Base-by-base conservation (phyloP, 805 yeast genomes). In the Sugiyamaella floridensis region DNA sequence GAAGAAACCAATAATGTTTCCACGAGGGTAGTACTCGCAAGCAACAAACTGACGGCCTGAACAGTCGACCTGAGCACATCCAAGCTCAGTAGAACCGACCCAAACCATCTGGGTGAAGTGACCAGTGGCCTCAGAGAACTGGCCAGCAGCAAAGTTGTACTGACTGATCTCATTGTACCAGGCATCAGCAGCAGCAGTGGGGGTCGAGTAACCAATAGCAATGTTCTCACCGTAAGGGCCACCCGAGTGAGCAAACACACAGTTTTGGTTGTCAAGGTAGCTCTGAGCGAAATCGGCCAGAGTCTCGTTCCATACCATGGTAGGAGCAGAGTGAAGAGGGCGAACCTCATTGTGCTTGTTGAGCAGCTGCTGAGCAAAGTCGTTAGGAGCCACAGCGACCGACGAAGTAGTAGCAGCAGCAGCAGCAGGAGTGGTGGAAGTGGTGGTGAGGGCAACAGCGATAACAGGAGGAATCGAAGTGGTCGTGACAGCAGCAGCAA, bases 51-150 rank as follows among this genome's bases (percentile, higher is more conserved):
- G 80, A 63, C 72, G 71, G 55, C 69, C 70, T 47, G 67, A 61
- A 71, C 96, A 86, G 58, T 75, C 66, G 63, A 80, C 82, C 67
- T 74, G 71, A 50, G 85, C 93, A 71, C 96, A 87, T 16, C 95
- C 96, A 14, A 87, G 52, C 57, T 73, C 66, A 9, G 81, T 73
- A 29, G 87, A 72, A 26, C 71, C 66, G 58, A 74, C 76, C 96
- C 96, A 87, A 32, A 87, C 79, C 45, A 87, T 71, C 67, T 86
- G 93, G 18, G 95, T 85, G 70, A 86, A 88, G 68, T 88, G 96
- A 47, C 92, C 92, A 44, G 89, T 80, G 11, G 69, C 62, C 29
- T 63, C 70, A 44, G 74, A 60, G 67, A 72, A 67, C 34, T 54
- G 57, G 1, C 69, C 72, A 58, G 71, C 71, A 32, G 73, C 65